Conservation (phyloP, 1,284 basidiomycete species). For the Moniliella sp. region DNA sequence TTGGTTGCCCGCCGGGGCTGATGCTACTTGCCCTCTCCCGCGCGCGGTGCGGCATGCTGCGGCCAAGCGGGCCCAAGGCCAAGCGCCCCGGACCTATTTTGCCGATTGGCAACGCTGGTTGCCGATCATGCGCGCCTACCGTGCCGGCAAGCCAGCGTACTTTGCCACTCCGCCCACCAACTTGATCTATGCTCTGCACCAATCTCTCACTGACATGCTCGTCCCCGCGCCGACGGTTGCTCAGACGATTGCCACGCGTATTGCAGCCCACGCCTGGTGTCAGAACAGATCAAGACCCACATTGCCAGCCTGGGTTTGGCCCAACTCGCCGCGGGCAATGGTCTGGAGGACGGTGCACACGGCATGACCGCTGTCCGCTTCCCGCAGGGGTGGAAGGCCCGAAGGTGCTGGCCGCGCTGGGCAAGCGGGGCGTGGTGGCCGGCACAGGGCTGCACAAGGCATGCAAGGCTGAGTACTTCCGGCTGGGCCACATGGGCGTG, state of each 20-base stretch:
- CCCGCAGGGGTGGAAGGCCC: constrained; percentile 23
- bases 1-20: too few relatives aligned
- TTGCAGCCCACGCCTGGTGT: constrained; percentile 56
- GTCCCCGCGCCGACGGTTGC: constrained; percentile 39
- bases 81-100: too few relatives aligned
- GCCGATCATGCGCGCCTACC: too few relatives aligned
- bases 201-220: constrained; percentile 57
- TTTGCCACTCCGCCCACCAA: too few relatives aligned
- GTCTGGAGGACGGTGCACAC: constrained; percentile 28
- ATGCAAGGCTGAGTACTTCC: constrained; percentile 50
- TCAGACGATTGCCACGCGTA: constrained; percentile 60
- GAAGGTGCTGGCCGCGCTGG: constrained; percentile 37
- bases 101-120: too few relatives aligned
- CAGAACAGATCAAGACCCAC: constrained; percentile 51
- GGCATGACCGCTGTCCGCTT: constrained; percentile 32
- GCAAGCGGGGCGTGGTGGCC: constrained; percentile 52
- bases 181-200: constrained; percentile 70
- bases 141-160: too few relatives aligned
- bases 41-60: too few relatives aligned
- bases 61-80: too few relatives aligned
- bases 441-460: constrained; percentile 72
- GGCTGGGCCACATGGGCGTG: constrained; percentile 64
- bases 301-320: constrained; percentile 48
- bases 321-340: constrained; percentile 25
- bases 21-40: too few relatives aligned